Percentiles rank a stretch among this genome's conserved stretches.
phyloP scores from a whole-genome alignment of 2,329 filamentous ascomycete species.

The Teratosphaeria zuluensis region DNA sequence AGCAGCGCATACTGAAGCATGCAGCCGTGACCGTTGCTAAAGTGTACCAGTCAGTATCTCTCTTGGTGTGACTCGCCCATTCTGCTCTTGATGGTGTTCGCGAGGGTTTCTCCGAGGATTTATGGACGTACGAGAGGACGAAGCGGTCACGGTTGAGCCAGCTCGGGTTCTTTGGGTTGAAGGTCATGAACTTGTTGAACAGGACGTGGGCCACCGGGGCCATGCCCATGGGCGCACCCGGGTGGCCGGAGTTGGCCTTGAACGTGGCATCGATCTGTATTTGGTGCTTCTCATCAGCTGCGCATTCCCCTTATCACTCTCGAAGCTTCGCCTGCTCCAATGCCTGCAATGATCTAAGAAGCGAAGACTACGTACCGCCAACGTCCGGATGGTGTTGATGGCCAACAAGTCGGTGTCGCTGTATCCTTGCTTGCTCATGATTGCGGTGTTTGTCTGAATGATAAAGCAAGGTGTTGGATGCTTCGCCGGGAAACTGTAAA shows the following conservation, averaged over 20 bases:
- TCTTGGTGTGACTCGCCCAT: not conserved
- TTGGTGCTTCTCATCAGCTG: conserved; percentile 4
- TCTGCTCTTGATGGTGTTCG: not conserved
- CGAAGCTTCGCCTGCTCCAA: not conserved
- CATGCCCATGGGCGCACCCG: conserved; percentile 96
- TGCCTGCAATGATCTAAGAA: not conserved
- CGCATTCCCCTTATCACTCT: not conserved
- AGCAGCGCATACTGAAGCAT: conserved; percentile 99
- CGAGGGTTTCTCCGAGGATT: not conserved
- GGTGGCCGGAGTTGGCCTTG: conserved; percentile 94
- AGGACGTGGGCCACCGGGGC: conserved; percentile 93
- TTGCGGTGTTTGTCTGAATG: conserved; percentile 27
- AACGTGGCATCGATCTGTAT: conserved; percentile 90
- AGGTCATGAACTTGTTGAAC: conserved; percentile 98
- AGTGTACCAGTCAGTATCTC: not conserved
- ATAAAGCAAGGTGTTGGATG: not conserved
- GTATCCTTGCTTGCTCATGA: conserved; percentile 60
- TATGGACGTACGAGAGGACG: conserved; percentile 76
- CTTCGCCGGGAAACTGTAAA: not conserved
- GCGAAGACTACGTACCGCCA: conserved; percentile 63
- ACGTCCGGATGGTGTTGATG: conserved; percentile 95
- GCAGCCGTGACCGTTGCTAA: conserved; percentile 94
- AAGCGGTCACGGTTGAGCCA: conserved; percentile 98
- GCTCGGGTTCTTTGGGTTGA: conserved; percentile 98
- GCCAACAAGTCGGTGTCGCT: conserved; percentile 77